Evolutionary conservation across 163 green algal genomes (phyloP), one percentile per base, ranked within the genome.

Genomic region (Picocystis sp.): DNA sequence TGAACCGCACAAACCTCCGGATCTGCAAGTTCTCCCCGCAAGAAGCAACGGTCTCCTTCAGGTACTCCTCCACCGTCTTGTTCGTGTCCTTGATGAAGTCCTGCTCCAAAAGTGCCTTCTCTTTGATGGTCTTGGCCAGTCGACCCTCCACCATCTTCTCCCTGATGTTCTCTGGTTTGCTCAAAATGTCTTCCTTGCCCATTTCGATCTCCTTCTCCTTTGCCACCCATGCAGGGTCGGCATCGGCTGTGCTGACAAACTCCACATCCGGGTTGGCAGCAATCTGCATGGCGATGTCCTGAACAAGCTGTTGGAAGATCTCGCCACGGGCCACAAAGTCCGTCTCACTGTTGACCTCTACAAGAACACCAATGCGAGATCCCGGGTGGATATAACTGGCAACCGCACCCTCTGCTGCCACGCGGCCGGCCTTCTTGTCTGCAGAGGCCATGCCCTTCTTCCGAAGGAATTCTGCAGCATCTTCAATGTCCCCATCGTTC

Each of bases 261-360:
- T 77, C 70, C 13, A 71, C 53, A 43, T 58, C n/a, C 12, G 48
- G 25, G 47, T 24, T 65, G 12, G 60, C 63, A n/a, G 64, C 60
- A 22, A 74, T 75, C 60, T 77, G 69, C 75, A 81, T 81, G 49
- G 72, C 70, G 43, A 83, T 50, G 56, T 83, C 74, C 24, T 59
- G 57, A 1, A 86, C 80, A 53, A 99, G 81, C 63, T 80, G 57
- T 49, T 82, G 73, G 79, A 99, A 99, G 56, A 76, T 82, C 56
- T 93, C 83, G 13, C 70, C 75, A 0, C 84, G 75, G 0, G 90
- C 88, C 52, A 99, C 90, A 72, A 97, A 97, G 72, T 99, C 90
- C 2, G 90, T 97, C 77, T 99, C 90, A 67, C 87, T 96, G 81
- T 96, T 98, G 11, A 98, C 77, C 74, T 99, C 90, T 41, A 94